Conservation (phyloP, 2,329 filamentous ascomycete species). For the Fusarium newnesense region DNA sequence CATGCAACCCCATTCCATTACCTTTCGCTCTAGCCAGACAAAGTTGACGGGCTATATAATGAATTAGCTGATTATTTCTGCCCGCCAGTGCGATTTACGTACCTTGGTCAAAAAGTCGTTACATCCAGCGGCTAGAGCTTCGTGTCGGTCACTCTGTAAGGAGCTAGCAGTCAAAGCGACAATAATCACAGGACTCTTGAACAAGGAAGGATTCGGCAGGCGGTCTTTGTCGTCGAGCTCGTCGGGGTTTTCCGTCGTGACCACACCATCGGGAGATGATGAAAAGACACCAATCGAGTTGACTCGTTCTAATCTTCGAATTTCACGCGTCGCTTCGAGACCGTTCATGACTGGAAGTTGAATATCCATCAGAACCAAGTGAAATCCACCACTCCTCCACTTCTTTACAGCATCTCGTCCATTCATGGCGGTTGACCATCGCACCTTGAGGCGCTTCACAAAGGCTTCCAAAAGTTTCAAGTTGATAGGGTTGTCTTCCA, state of each 20-base stretch:
- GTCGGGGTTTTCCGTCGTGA: slow-evolving; percentile 56
- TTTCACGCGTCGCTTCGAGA: slow-evolving; percentile 93
- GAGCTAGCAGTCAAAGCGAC: slow-evolving; percentile 95
- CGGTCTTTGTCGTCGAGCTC: slow-evolving; percentile 73
- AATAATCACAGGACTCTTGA: slow-evolving; percentile 98
- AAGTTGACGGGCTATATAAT: slow-evolving; percentile 86
- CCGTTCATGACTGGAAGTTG: slow-evolving; percentile 97
- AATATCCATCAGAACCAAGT: slow-evolving; percentile 98
- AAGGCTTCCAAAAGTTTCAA: slow-evolving; percentile 92
- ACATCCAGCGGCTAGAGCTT: slow-evolving; percentile 92
- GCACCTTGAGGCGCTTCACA: slow-evolving; percentile 93
- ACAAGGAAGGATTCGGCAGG: slow-evolving; percentile 74
- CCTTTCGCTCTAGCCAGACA: slow-evolving; percentile 95
- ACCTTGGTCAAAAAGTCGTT: slow-evolving; percentile 99
- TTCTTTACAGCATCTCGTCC: slow-evolving; percentile 92
- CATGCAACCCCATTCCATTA: slow-evolving; percentile 99
- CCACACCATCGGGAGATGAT: slow-evolving; percentile 65
- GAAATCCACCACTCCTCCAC: slow-evolving; percentile 92
- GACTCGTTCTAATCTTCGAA: slow-evolving; percentile 85
- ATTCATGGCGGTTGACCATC: slow-evolving; percentile 98
- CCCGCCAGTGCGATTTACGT: slow-evolving; percentile 42
- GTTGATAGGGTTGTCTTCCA: slow-evolving; percentile 99
- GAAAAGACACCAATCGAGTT: slow-evolving; percentile 94
- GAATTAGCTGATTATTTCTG: slow-evolving; percentile 17
- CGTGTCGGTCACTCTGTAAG: slow-evolving; percentile 93